Evolutionary conservation across 2,329 filamentous ascomycete genomes (phyloP).

Genomic region (Graphiopsis chlorocephala): DNA sequence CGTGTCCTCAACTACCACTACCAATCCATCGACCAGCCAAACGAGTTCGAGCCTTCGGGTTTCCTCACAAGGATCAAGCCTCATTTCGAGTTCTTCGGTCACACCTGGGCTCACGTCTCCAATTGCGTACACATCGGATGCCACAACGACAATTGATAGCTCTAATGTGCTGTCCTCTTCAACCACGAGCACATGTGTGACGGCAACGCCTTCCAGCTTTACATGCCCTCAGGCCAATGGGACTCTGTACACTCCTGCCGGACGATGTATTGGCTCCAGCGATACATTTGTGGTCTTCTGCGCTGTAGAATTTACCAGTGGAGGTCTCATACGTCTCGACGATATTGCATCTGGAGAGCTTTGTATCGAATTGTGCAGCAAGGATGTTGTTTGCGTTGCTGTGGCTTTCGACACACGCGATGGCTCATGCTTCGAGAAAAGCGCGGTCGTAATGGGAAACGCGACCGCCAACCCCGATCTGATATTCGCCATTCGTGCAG

Average conservation of each 20-base stretch:
- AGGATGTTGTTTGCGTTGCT: constrained; percentile 3
- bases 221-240: constrained; percentile 13
- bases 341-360: background rate
- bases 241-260: constrained; percentile 16
- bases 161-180: background rate
- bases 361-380: constrained; percentile 3
- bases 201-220: background rate
- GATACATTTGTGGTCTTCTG: constrained; percentile 7
- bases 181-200: constrained; percentile 10
- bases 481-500: constrained; percentile 8
- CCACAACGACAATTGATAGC: background rate
- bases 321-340: background rate
- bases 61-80: background rate
- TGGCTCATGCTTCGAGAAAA: constrained; percentile 9
- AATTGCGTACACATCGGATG: background rate
- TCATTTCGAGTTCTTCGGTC: background rate
- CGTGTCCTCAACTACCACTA: background rate
- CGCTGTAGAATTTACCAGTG: background rate
- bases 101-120: background rate
- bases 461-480: constrained; percentile 1
- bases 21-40: background rate
- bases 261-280: constrained; percentile 9
- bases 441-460: background rate
- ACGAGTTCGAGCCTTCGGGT: background rate
- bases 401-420: constrained; percentile 9